These are phyloP conservation scores for Phytopythium litorale DNA, from an alignment of 352 stramenopile genomes.

Conservation along the genomic window DNA sequence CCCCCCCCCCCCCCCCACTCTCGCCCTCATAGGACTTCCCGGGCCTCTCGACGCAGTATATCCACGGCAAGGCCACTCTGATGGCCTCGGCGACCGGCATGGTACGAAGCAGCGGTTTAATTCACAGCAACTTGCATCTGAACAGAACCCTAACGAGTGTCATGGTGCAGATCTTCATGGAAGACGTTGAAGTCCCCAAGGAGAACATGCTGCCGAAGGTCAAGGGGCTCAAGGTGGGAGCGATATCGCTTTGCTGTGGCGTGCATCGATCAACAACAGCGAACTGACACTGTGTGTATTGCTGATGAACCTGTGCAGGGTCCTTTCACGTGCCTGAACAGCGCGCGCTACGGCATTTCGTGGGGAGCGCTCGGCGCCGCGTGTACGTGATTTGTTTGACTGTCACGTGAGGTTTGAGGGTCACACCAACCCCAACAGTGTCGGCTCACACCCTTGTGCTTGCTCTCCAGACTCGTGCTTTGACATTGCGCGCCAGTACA, in stretches of 20 bases:
- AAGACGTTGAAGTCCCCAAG: constrained; percentile 93
- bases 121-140: not conserved
- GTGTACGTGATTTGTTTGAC: constrained; percentile 33
- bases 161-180: constrained; percentile 91
- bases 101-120: constrained; percentile 19
- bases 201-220: constrained; percentile 93
- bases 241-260: not conserved
- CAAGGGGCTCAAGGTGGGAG: constrained; percentile 74
- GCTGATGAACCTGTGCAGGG: constrained; percentile 34
- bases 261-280: not conserved
- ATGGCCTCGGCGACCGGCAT: constrained; percentile 95
- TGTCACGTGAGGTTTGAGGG: not conserved
- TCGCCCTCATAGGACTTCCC: constrained; percentile 66
- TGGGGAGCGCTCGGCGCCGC: constrained; percentile 96
- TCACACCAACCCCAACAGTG: not conserved
- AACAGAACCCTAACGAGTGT: not conserved
- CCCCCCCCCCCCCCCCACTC: too few relatives aligned
- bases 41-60: constrained; percentile 92
- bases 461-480: constrained; percentile 87
- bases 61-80: constrained; percentile 96
- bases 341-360: constrained; percentile 96
- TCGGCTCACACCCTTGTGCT: not conserved
- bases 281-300: not conserved
- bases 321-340: constrained; percentile 98
- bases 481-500: constrained; percentile 92